phyloP scores from a whole-genome alignment of 1,139 yeast genomes.

The Sugiyamaella novakii region DNA sequence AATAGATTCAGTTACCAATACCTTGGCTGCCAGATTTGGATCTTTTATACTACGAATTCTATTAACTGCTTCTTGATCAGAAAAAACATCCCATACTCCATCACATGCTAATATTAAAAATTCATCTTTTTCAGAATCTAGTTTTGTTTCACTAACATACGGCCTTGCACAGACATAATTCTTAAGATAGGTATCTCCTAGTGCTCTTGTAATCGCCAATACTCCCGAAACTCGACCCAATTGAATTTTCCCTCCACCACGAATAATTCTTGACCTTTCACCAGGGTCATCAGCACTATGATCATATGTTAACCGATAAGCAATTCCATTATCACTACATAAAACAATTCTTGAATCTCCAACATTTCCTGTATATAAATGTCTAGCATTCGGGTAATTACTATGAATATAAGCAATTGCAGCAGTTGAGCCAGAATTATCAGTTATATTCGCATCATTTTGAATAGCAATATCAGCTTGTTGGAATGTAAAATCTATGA shows the following conservation, averaged over 20 bases:
- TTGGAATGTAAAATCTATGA: constrained; percentile 31
- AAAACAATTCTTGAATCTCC: constrained; percentile 82
- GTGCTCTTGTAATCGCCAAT: constrained; percentile 78
- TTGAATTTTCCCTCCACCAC: constrained; percentile 70
- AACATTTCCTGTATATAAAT: constrained; percentile 77
- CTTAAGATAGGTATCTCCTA: constrained; percentile 84
- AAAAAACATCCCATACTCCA: constrained; percentile 89
- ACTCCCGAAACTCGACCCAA: constrained; percentile 83
- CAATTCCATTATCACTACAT: constrained; percentile 58
- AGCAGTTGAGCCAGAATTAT: constrained; percentile 31
- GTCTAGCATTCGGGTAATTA: background rate
- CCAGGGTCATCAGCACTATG: constrained; percentile 73
- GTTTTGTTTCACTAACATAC: constrained; percentile 56
- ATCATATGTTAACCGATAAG: constrained; percentile 72
- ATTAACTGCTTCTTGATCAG: constrained; percentile 75
- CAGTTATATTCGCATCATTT: constrained; percentile 8
- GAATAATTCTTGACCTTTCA: constrained; percentile 65
- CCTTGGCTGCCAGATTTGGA: constrained; percentile 65
- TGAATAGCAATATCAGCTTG: constrained; percentile 26
- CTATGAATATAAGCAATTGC: constrained; percentile 30
- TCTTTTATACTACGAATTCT: constrained; percentile 54
- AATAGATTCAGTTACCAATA: constrained; percentile 68
- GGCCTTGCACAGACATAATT: constrained; percentile 76
- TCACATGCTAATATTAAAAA: constrained; percentile 87
- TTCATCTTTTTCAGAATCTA: constrained; percentile 53